These are phyloP conservation scores for Ganoderma resinaceum DNA, from an alignment of 1,284 basidiomycete genomes.

Conservation along the genomic window DNA sequence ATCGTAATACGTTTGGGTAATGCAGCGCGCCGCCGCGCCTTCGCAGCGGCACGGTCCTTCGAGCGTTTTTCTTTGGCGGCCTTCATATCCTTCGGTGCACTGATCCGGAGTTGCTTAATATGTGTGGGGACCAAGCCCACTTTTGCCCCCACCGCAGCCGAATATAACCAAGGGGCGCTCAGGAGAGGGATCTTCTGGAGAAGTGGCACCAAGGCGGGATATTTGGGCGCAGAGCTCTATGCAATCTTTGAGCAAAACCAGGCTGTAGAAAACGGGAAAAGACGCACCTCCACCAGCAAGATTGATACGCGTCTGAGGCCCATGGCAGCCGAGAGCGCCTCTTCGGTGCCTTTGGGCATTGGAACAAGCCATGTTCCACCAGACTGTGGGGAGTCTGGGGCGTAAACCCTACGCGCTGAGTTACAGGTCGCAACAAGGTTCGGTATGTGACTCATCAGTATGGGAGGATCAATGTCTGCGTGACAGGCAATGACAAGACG, in stretches of 20 bases:
- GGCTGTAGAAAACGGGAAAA: neutral
- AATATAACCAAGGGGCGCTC: slow-evolving; percentile 69
- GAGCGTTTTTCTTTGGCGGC: slow-evolving; percentile 69
- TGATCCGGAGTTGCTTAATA: slow-evolving; percentile 87
- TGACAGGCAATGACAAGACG: slow-evolving; percentile 70
- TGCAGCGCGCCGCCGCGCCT: slow-evolving; percentile 31
- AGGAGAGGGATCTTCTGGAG: slow-evolving; percentile 58
- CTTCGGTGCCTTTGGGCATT: slow-evolving; percentile 76
- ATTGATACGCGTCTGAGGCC: slow-evolving; percentile 77
- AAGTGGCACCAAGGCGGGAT: slow-evolving; percentile 46
- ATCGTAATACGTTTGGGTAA: slow-evolving; percentile 20
- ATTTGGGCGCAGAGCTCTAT: slow-evolving; percentile 48
- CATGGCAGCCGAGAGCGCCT: slow-evolving; percentile 63
- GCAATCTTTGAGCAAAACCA: neutral
- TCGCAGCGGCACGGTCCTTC: slow-evolving; percentile 61
- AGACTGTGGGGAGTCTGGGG: slow-evolving; percentile 26
- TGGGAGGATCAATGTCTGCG: slow-evolving; percentile 75
- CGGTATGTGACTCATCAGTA: slow-evolving; percentile 75
- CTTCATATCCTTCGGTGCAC: slow-evolving; percentile 81
- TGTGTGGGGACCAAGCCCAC: slow-evolving; percentile 71
- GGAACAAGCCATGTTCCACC: slow-evolving; percentile 64
- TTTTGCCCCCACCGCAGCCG: slow-evolving; percentile 21
- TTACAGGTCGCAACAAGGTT: slow-evolving; percentile 79
- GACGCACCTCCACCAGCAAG: slow-evolving; percentile 67
- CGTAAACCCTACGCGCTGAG: slow-evolving; percentile 40